phyloP scores from a whole-genome alignment of 352 stramenopile genomes.

The Pythium volutum region DNA sequence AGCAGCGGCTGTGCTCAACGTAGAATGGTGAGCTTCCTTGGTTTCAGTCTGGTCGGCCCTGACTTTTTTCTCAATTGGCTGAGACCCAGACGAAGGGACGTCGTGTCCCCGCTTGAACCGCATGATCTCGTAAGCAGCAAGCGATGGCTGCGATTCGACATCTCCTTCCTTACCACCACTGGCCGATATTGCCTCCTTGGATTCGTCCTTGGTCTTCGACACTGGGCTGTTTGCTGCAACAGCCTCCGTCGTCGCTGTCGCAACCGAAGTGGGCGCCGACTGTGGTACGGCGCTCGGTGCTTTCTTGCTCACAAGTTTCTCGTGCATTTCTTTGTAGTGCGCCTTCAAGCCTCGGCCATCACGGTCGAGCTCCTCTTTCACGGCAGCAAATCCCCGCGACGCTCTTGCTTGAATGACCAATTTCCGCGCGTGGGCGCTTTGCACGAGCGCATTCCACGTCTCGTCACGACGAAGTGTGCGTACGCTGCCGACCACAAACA shows the following conservation, averaged over 20 bases:
- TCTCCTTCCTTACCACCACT: not conserved
- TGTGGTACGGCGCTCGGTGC: not conserved
- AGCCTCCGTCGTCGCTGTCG: not conserved
- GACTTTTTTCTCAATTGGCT: slow-evolving; percentile 10
- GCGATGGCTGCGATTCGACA: not conserved
- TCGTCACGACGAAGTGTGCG: slow-evolving; percentile 70
- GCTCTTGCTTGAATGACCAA: slow-evolving; percentile 52
- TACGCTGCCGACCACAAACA: slow-evolving; percentile 86
- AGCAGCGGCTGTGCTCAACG: not conserved
- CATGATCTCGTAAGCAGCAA: not conserved
- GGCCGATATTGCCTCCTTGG: not conserved
- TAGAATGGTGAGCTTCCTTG: not conserved
- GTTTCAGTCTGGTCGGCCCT: not conserved
- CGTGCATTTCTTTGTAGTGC: slow-evolving; percentile 73
- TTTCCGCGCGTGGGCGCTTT: slow-evolving; percentile 62
- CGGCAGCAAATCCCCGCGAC: slow-evolving; percentile 3
- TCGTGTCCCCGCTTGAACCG: slow-evolving; percentile 1
- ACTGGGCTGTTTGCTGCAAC: not conserved
- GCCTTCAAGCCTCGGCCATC: slow-evolving; percentile 28
- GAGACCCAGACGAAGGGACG: not conserved
- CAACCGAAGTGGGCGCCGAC: not conserved
- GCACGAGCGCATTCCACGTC: slow-evolving; percentile 76
- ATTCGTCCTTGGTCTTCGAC: not conserved
- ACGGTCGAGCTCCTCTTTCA: slow-evolving; percentile 23
- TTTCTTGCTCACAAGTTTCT: slow-evolving; percentile 51